Evolutionary conservation across 140 eudicot genomes (phyloP).

Genomic region (Anethum foeniculum): DNA sequence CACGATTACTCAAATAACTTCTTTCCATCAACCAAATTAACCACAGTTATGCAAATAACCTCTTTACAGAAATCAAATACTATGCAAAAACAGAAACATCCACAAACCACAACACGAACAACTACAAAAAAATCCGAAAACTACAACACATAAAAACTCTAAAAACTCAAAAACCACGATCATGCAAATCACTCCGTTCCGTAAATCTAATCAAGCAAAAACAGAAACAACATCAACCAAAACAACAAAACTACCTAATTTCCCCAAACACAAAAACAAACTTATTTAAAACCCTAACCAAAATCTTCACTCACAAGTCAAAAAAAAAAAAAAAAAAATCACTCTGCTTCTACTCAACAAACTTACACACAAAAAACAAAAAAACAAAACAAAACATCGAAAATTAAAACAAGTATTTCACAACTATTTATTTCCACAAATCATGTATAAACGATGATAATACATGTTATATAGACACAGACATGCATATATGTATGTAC

Average conservation of each 20-base stretch:
- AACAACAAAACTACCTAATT: background rate
- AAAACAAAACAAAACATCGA: background rate
- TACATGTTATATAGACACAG: background rate
- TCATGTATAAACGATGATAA: background rate
- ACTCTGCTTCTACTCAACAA: background rate
- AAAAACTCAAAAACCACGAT: background rate
- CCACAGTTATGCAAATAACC: background rate
- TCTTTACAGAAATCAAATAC: no score
- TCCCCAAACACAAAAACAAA: background rate
- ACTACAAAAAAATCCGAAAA: background rate
- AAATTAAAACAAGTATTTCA: background rate
- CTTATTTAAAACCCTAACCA: background rate
- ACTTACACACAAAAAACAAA: background rate
- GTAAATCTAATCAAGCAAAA: background rate
- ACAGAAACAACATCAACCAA: background rate
- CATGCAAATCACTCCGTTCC: background rate
- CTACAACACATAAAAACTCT: background rate
- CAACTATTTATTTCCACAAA: background rate
- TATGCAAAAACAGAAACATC: no score
- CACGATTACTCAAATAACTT: background rate
- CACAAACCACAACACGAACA: background rate
- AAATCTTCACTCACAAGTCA: background rate
- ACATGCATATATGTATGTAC: background rate
- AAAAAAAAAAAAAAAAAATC: background rate
- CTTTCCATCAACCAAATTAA: background rate